Percentiles rank a stretch among this genome's conserved stretches.
Evolutionary conservation across 148 eudicot species (phyloP).

Genomic region (Talinum fruticosum): DNA sequence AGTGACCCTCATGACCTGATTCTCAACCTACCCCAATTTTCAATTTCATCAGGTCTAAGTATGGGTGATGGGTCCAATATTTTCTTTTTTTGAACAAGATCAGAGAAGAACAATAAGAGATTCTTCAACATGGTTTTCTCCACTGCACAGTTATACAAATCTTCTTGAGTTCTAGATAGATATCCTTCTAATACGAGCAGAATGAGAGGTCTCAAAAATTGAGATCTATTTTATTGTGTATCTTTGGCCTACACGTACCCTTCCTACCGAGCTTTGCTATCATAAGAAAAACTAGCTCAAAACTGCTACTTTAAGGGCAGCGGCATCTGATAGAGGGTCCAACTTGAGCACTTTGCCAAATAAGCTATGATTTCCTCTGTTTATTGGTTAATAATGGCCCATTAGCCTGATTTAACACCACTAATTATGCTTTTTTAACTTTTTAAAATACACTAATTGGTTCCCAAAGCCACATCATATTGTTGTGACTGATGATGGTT

Average conservation of each 20-base stretch:
- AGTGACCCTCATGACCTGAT: too few relatives aligned
- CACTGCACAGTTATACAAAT: too few relatives aligned
- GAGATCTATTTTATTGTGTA: neutral
- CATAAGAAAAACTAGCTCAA: slow-evolving; percentile 16
- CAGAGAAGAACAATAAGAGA: too few relatives aligned
- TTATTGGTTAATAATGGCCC: slow-evolving; percentile 12
- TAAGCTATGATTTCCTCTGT: slow-evolving; percentile 9
- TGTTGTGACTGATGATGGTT: slow-evolving; percentile 12
- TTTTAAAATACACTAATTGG: slow-evolving; percentile 6
- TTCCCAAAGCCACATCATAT: slow-evolving; percentile 16
- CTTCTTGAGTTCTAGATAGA: too few relatives aligned
- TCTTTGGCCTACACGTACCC: slow-evolving; percentile 47
- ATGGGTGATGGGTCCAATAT: too few relatives aligned
- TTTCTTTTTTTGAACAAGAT: too few relatives aligned
- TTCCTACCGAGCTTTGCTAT: slow-evolving; percentile 34
- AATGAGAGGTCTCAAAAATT: too few relatives aligned
- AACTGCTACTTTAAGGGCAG: neutral
- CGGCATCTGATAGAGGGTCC: slow-evolving; percentile 21
- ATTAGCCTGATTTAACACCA: slow-evolving; percentile 37
- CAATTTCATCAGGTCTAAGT: too few relatives aligned
- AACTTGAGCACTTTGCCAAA: slow-evolving; percentile 17
- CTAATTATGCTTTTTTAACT: slow-evolving; percentile 12
- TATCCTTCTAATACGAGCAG: too few relatives aligned
- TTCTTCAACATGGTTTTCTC: too few relatives aligned
- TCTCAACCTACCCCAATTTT: too few relatives aligned